These are phyloP conservation scores for Suillus subalutaceus DNA, from an alignment of 768 basidiomycete species.

Conservation along the genomic window DNA sequence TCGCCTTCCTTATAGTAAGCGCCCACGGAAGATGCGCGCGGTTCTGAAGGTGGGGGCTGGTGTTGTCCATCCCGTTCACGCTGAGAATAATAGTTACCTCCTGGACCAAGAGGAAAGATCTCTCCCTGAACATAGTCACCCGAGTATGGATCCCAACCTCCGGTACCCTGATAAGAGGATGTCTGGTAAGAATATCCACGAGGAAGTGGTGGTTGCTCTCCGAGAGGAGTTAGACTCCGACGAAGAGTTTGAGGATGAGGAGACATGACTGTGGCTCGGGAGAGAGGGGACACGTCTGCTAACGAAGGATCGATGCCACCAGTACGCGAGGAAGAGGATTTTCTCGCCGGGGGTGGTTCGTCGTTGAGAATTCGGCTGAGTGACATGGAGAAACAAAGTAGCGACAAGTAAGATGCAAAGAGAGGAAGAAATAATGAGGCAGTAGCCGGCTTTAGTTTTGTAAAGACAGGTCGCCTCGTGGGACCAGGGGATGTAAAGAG, in stretches of 20 bases:
- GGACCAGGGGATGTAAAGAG: constrained; percentile 27
- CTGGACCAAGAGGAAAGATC: constrained; percentile 39
- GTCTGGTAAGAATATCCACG: constrained; percentile 42
- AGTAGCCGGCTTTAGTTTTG: constrained; percentile 18
- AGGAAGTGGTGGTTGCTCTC: constrained; percentile 35
- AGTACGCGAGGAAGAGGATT: constrained; percentile 22
- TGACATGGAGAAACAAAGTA: constrained; percentile 53
- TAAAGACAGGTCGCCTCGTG: constrained; percentile 35
- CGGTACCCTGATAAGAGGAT: constrained; percentile 39
- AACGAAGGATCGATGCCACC: constrained; percentile 25
- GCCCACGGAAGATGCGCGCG: constrained; percentile 21
- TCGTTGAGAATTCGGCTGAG: constrained; percentile 82
- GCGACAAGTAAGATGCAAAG: constrained; percentile 9
- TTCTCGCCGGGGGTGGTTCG: constrained; percentile 52
- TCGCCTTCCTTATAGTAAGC: constrained; percentile 36
- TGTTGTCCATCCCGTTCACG: constrained; percentile 22
- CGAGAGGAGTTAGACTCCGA: constrained; percentile 32
- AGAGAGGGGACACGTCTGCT: constrained; percentile 27
- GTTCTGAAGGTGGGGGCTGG: constrained; percentile 22
- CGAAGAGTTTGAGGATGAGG: constrained; percentile 24
- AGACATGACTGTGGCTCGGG: constrained; percentile 21
- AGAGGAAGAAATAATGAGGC: constrained; percentile 15
- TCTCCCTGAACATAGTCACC: constrained; percentile 42
- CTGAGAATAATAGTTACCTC: constrained; percentile 39
- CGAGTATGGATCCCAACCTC: constrained; percentile 42